phyloP scores from a whole-genome alignment of 2,329 filamentous ascomycete genomes.

The Graphilbum fragrans region DNA sequence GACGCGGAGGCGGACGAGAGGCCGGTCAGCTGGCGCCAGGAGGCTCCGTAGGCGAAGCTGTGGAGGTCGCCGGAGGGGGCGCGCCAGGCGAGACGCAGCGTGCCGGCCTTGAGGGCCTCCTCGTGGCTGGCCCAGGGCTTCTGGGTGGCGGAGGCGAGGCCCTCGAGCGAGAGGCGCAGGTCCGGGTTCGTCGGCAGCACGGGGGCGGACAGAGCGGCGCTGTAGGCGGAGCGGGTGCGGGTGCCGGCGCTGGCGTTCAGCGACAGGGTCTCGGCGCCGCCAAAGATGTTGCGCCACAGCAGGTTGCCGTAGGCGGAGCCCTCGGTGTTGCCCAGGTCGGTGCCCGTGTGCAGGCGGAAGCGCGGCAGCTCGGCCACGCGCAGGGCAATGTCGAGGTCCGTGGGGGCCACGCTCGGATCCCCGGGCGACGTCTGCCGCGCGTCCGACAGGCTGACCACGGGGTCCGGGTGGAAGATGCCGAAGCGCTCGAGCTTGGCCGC shows the following conservation, averaged over 20 bases:
- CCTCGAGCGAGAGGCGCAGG: conserved; percentile 66
- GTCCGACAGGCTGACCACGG: conserved; percentile 72
- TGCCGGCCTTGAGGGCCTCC: conserved; percentile 70
- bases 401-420: conserved; percentile 57
- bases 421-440: conserved; percentile 40
- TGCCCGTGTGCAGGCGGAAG: conserved; percentile 84
- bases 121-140: conserved; percentile 94
- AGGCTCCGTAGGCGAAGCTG: conserved; percentile 65
- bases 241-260: conserved; percentile 83
- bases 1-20: conserved; percentile 63
- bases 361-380: conserved; percentile 68
- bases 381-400: conserved; percentile 71
- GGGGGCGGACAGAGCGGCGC: conserved; percentile 71
- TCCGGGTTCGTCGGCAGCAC: conserved; percentile 77
- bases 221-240: conserved; percentile 82
- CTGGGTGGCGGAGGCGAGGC: conserved; percentile 68
- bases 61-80: conserved; percentile 54
- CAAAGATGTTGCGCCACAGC: conserved; percentile 83
- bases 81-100: conserved; percentile 65
- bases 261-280: conserved; percentile 81
- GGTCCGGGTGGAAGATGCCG: conserved; percentile 77
- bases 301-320: conserved; percentile 86
- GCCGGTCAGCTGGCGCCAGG: conserved; percentile 82
- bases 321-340: conserved; percentile 86
- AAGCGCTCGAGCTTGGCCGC: conserved; percentile 68